Evolutionary conservation across 257 asterid species (phyloP), one percentile per base, ranked within the genome.

Genomic region (Handroanthus guayacan): DNA sequence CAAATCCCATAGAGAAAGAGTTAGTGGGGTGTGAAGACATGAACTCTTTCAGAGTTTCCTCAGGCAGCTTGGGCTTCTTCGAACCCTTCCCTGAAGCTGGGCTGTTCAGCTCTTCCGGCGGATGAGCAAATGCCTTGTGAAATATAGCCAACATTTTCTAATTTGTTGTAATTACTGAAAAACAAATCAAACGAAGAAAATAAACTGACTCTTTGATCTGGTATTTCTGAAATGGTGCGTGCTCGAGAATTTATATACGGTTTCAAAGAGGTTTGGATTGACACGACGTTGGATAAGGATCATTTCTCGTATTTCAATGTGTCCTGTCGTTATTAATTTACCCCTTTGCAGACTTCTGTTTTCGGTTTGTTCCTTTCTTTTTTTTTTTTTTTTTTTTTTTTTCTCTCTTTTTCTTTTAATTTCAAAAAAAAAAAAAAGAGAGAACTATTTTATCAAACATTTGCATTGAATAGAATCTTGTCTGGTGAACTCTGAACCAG

Each of bases 61-160:
- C 73, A 0, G 97, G 97, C 4, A 75, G 84, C 80, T 88, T 87
- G 1, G 92, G 89, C 62, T 78, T 86, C 47, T 77, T 75, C 10
- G 83, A 36, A 13, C 69, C 17, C 34, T 69, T 39, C 2, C 50
- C 71, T 13, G 96, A 87, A 4, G 89, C 81, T 3, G 98, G 98
- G 78, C 97, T 90, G 56, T 88, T 83, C 1, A 94, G 94, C 85
- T 91, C 98, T 16, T 87, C 84, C 0, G 98, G 98, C 2, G 96
- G 97, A 82, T 91, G 79, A n/a, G 95, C 91, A 69, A 88, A 90
- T 7, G 92, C 87, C 75, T 90, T 85, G 73, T 91, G 92, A 73
- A 94, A 94, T 65, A 94, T 91, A 0, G 89, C 98, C 87, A 93
- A 78, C 97, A 93, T 91, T 67, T 61, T 31, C 56, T 34, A 3